Percentiles rank a stretch among this genome's conserved stretches.
These are phyloP conservation scores for Vaccinium corymbosum DNA, from an alignment of 148 eudicot species.

Conservation along the genomic window DNA sequence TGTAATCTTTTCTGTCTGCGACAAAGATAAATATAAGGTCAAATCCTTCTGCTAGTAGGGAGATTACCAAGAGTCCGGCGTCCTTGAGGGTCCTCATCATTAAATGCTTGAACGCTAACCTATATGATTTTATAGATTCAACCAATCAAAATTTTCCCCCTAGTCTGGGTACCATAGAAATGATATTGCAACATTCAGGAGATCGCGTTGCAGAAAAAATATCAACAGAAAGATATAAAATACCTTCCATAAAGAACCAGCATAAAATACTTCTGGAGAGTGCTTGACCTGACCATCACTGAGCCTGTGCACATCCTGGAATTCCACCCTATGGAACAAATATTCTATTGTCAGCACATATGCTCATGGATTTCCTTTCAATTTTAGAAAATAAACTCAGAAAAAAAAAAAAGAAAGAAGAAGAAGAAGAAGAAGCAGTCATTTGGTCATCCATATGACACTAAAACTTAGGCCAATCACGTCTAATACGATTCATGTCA, in stretches of 20 bases:
- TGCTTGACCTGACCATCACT: conserved; percentile 97
- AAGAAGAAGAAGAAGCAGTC: background rate
- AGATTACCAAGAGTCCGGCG: conserved; percentile 89
- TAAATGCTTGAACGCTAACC: conserved; percentile 98
- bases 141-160: background rate
- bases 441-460: background rate
- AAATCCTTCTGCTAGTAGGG: conserved; percentile 6
- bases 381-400: background rate
- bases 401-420: background rate
- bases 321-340: conserved; percentile 69
- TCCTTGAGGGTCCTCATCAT: conserved; percentile 98
- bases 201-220: background rate
- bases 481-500: background rate
- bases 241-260: conserved; percentile 99
- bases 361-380: background rate
- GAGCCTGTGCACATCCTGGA: conserved; percentile 86
- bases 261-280: conserved; percentile 95
- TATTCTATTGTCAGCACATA: conserved; percentile 9
- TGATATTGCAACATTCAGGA: background rate
- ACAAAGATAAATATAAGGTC: background rate
- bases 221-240: conserved; percentile 9
- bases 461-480: background rate
- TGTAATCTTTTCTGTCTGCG: background rate
- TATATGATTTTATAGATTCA: conserved; percentile 32
- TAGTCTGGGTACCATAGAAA: background rate